Evolutionary conservation across 2,329 filamentous ascomycete genomes (phyloP).

Genomic region (Colletotrichum sp.): DNA sequence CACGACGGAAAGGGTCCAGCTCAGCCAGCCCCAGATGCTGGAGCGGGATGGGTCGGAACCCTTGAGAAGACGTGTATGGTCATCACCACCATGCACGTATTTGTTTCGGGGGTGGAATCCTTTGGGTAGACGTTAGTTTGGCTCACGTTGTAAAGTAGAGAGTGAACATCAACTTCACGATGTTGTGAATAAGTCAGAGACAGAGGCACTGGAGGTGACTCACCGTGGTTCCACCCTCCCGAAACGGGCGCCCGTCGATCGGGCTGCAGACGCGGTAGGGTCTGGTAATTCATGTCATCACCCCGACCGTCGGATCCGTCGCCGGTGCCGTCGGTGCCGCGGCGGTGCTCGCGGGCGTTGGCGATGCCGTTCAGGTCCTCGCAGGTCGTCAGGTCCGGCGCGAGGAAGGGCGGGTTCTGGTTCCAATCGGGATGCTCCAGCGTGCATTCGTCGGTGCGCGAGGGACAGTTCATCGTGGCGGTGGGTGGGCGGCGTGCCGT

Average conservation of each 20-base stretch:
- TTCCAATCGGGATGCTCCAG: constrained; percentile 56
- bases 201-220: neutral
- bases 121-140: neutral
- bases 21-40: constrained; percentile 42
- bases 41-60: constrained; percentile 29
- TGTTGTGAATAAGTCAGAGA: neutral
- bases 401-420: constrained; percentile 55
- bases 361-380: constrained; percentile 61
- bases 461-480: constrained; percentile 57
- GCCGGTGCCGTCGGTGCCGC: constrained; percentile 37
- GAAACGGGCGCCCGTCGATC: constrained; percentile 16
- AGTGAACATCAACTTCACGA: neutral
- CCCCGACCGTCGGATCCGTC: constrained; percentile 16
- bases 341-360: constrained; percentile 51
- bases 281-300: constrained; percentile 23
- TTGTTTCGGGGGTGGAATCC: constrained; percentile 21
- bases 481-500: neutral
- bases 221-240: constrained; percentile 19
- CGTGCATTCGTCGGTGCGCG: constrained; percentile 55
- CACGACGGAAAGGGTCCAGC: constrained; percentile 48
- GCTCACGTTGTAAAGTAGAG: neutral
- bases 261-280: constrained; percentile 13
- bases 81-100: constrained; percentile 42
- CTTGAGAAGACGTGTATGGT: constrained; percentile 36
- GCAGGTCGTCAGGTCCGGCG: constrained; percentile 54